Evolutionary conservation across 129 eudicot species (phyloP).

Genomic region (Flaveria brownii): DNA sequence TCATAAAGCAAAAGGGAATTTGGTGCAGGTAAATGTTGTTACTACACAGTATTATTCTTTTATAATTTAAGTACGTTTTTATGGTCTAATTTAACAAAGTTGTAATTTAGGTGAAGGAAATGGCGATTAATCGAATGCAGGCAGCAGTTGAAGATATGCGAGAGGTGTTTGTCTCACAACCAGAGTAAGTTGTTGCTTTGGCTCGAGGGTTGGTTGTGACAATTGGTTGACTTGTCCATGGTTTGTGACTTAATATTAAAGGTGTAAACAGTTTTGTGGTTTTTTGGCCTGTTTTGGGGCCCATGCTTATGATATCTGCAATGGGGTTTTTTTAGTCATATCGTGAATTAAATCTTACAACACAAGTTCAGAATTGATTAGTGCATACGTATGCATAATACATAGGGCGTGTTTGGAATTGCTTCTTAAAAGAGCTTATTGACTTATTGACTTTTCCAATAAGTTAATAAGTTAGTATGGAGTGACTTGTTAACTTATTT

Average conservation of each 20-base stretch:
- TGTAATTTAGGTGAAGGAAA: slow-evolving; percentile 65
- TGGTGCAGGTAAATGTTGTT: slow-evolving; percentile 48
- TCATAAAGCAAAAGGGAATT: slow-evolving; percentile 64
- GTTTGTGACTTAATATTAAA: neutral
- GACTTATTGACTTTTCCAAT: too few relatives aligned
- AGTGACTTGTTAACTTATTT: too few relatives aligned
- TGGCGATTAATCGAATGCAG: slow-evolving; percentile 55
- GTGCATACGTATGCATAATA: neutral
- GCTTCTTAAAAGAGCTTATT: too few relatives aligned
- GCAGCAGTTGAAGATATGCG: slow-evolving; percentile 56
- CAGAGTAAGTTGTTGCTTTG: slow-evolving; percentile 36
- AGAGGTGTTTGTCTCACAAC: slow-evolving; percentile 30
- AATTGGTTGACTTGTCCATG: neutral
- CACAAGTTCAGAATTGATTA: neutral
- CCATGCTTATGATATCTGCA: slow-evolving; percentile 7
- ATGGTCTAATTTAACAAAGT: slow-evolving; percentile 10
- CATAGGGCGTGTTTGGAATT: too few relatives aligned
- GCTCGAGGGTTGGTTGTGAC: neutral
- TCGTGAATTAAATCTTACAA: neutral
- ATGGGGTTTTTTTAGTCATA: neutral
- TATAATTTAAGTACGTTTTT: neutral
- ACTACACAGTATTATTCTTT: neutral
- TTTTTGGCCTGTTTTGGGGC: neutral
- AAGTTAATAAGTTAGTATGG: too few relatives aligned
- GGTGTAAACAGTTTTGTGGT: neutral